phyloP scores from a whole-genome alignment of 2,329 filamentous ascomycete genomes.

The Hypoxylon sp. region DNA sequence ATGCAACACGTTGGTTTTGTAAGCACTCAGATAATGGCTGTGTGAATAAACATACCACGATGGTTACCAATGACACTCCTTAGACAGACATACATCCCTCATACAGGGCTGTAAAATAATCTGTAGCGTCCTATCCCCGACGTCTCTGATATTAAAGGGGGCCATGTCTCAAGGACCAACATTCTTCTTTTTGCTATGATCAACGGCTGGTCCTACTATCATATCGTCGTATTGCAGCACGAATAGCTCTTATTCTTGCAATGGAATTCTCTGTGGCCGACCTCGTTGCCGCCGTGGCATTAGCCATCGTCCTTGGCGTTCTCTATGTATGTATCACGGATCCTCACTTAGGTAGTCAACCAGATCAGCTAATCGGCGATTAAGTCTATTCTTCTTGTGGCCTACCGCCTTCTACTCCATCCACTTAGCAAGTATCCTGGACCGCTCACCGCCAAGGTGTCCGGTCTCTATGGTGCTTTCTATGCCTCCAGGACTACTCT shows the following conservation, averaged over 20 bases:
- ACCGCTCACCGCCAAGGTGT: background rate
- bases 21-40: background rate
- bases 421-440: background rate
- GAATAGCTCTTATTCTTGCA: background rate
- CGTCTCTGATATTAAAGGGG: background rate
- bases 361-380: background rate
- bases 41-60: background rate
- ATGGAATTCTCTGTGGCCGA: background rate
- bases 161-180: background rate
- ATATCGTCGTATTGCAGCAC: background rate
- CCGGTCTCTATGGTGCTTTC: background rate
- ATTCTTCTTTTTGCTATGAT: background rate
- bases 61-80: background rate
- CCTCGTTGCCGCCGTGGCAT: background rate
- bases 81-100: no score
- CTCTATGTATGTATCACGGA: background rate
- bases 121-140: background rate
- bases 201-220: background rate
- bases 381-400: background rate
- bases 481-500: background rate
- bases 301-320: background rate
- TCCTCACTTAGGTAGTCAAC: background rate
- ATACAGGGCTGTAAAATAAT: background rate
- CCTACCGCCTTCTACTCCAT: slow-evolving; percentile 7
- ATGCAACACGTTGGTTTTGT: background rate